Evolutionary conservation across 176 grass and related monocot species (phyloP), one percentile per base, ranked within the genome.

Genomic region (Triticum timopheevii): DNA sequence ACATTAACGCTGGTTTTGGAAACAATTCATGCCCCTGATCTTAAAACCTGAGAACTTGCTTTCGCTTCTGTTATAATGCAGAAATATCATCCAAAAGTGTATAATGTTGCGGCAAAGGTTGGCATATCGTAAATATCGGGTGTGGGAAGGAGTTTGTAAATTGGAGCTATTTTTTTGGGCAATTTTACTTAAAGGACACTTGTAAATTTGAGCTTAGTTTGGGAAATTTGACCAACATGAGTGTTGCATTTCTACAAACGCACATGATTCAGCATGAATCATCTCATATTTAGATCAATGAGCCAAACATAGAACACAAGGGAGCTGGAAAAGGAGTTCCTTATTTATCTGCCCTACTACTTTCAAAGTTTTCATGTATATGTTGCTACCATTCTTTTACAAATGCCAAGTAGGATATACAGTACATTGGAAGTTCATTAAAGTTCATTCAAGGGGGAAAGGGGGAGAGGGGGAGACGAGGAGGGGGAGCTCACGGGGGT

Each of bases 211-310:
- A 70, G 31, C 13, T 70, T 22, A 38, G n/a, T 86, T 33, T 40
- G 16, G 50, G 24, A 17, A 59, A 62, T 47, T 73, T 45, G 36
- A 67, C 24, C 11, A 45, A 34, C 10, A 54, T 0, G 10, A 44
- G 8, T 61, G 36, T 23, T 59, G 15, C 67, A 44, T 42, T 61
- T 44, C 42, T 76, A 77, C 12, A 85, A 38, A 47, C 71, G 31
- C 16, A 69, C 34, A 71, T 58, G 45, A 72, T 71, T 47, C 70
- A 75, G 4, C 69, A 22, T 10, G 6, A 17, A 42, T 3, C 28
- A 76, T 82, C 23, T 44, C 34, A 9, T 82, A 78, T 39, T 61
- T 79, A 72, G 31, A 16, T 73, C 39, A 88, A 47, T 24, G 25
- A 69, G 1, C 34, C 22, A 16, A 39, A 56, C 81, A 79, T 39